Conservation (phyloP, 257 asterid genomes). For the Knoxia roxburghii region DNA sequence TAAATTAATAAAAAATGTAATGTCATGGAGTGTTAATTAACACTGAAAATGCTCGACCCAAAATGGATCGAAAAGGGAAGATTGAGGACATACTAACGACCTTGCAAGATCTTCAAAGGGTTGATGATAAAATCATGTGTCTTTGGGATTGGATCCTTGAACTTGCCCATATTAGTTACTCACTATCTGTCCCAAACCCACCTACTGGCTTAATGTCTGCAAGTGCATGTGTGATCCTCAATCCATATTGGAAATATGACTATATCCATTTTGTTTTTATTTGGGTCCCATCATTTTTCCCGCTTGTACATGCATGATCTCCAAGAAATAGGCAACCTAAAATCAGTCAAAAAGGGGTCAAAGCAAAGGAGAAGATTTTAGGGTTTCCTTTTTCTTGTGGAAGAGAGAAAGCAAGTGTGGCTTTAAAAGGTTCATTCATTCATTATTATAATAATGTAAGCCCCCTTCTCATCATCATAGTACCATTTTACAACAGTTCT, state of each 20-base stretch:
- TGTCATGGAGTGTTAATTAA: no score
- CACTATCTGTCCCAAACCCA: constrained; percentile 34
- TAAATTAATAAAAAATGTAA: no score
- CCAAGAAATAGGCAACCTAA: constrained; percentile 46
- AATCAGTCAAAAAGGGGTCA: constrained; percentile 55
- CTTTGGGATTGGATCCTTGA: constrained; percentile 27
- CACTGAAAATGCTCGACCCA: no score
- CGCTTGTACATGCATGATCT: constrained; percentile 61
- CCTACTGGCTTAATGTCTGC: constrained; percentile 17
- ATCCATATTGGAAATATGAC: constrained; percentile 26
- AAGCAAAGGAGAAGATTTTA: constrained; percentile 19
- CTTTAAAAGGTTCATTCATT: constrained; percentile 24
- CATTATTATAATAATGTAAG: no score
- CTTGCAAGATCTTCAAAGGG: constrained; percentile 14
- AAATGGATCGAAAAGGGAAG: neutral
- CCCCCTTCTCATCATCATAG: no score
- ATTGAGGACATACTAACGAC: constrained; percentile 21
- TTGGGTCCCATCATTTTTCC: constrained; percentile 35
- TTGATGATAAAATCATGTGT: constrained; percentile 16
- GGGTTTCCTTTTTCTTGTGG: no score
- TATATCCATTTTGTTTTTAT: constrained; percentile 36
- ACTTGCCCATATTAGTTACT: constrained; percentile 51
- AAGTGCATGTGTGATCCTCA: constrained; percentile 26
- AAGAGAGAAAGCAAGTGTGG: constrained; percentile 30
- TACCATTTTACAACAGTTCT: no score